These are phyloP conservation scores for Acer negundo DNA, from an alignment of 345 rosid species.

Conservation along the genomic window DNA sequence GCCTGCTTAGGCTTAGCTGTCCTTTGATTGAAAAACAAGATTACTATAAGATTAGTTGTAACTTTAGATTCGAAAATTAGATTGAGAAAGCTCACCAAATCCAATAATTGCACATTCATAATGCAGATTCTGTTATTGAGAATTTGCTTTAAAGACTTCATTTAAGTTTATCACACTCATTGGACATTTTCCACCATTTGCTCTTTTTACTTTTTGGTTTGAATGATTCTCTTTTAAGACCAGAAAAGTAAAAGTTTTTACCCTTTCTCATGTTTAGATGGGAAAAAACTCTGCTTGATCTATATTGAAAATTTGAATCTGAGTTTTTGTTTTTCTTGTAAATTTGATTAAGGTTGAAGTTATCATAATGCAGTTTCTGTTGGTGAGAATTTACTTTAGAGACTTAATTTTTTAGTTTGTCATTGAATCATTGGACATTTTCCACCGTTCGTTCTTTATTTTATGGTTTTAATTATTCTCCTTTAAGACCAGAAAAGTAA, in stretches of 20 bases:
- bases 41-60: conserved; percentile 1
- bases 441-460: no score
- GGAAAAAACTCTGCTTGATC: not conserved
- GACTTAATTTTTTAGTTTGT: no score
- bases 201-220: not conserved
- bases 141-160: not conserved
- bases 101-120: conserved; percentile 6
- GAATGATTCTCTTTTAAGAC: not conserved
- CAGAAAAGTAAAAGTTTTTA: not conserved
- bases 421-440: no score
- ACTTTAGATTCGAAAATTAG: conserved; percentile 16
- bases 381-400: no score
- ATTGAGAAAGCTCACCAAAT: conserved; percentile 7
- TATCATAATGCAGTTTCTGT: conserved; percentile 15
- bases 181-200: not conserved
- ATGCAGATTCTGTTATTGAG: conserved; percentile 14
- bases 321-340: not conserved
- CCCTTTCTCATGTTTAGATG: not conserved
- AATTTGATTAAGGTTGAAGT: no score
- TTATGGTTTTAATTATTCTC: no score
- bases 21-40: conserved; percentile 20
- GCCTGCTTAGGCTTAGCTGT: not conserved
- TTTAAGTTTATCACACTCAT: not conserved
- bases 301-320: not conserved
- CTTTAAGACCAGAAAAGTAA: not conserved